Conservation (phyloP, 1,139 yeast genomes). For the Yamadazyma sp. region DNA sequence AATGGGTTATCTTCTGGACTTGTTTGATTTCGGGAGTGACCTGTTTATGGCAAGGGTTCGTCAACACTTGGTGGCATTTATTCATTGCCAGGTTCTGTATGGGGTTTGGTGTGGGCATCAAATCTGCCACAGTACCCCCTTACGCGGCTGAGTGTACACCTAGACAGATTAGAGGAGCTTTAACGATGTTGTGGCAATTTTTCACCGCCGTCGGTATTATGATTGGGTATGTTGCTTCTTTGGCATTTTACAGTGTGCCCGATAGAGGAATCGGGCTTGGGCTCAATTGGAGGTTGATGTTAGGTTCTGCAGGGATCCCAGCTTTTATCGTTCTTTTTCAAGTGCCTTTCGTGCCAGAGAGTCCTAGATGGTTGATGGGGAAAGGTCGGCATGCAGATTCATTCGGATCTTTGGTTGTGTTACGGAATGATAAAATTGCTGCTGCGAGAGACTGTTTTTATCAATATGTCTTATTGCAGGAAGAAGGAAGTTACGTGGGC, state of each 20-base stretch:
- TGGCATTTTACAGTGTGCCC: slow-evolving; percentile 52
- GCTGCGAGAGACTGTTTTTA: slow-evolving; percentile 81
- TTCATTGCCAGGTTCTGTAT: slow-evolving; percentile 70
- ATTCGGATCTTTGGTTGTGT: slow-evolving; percentile 47
- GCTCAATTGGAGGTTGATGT: slow-evolving; percentile 78
- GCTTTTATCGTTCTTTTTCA: slow-evolving; percentile 65
- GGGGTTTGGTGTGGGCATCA: slow-evolving; percentile 82
- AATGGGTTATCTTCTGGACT: slow-evolving; percentile 70
- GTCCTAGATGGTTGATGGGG: slow-evolving; percentile 81
- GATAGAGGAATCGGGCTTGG: slow-evolving; percentile 42
- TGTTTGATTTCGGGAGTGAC: slow-evolving; percentile 65
- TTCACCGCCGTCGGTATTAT: slow-evolving; percentile 88
- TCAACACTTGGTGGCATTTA: slow-evolving; percentile 73
- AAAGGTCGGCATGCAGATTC: slow-evolving; percentile 61
- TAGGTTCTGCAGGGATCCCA: slow-evolving; percentile 76
- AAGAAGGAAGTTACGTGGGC: slow-evolving; percentile 56
- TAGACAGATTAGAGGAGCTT: slow-evolving; percentile 71
- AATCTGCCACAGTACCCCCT: slow-evolving; percentile 80
- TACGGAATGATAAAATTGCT: slow-evolving; percentile 53
- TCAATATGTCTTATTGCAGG: slow-evolving; percentile 63
- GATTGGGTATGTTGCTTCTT: slow-evolving; percentile 71
- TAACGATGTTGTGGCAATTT: slow-evolving; percentile 88
- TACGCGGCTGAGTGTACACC: slow-evolving; percentile 84
- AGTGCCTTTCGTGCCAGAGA: slow-evolving; percentile 73
- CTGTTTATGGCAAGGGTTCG: slow-evolving; percentile 77